Conservation (phyloP, 192 early-diverging fungal genomes). For the Ambispora gerdemannii region DNA sequence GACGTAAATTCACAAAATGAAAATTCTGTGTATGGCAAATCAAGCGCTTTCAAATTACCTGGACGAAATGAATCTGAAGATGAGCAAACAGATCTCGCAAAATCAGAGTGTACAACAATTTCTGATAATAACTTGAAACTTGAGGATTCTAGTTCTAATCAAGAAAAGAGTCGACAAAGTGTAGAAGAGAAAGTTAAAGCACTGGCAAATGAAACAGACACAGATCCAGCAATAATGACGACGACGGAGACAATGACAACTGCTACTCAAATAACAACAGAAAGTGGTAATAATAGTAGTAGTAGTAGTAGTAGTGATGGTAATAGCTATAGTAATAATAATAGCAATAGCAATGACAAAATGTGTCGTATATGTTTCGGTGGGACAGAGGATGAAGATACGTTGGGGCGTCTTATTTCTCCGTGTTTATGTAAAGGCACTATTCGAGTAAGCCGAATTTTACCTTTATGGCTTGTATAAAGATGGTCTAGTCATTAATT, state of each 20-base stretch:
- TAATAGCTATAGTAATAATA: too few relatives aligned
- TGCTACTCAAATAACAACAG: too few relatives aligned
- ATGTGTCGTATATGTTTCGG: constrained; percentile 54
- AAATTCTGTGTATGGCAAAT: neutral
- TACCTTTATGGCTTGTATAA: constrained; percentile 25
- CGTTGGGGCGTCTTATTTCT: constrained; percentile 48
- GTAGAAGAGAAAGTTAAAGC: neutral
- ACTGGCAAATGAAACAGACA: neutral
- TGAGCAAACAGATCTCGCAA: too few relatives aligned
- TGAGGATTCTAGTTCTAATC: neutral
- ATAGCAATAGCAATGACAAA: constrained; percentile 36
- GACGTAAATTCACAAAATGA: neutral
- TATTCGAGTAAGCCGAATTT: constrained; percentile 43
- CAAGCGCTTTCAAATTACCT: neutral
- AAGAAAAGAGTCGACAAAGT: neutral
- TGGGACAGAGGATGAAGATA: constrained; percentile 47
- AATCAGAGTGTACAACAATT: neutral
- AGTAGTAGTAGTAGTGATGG: too few relatives aligned
- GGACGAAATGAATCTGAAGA: neutral
- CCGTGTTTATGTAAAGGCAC: constrained; percentile 62
- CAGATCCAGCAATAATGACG: neutral
- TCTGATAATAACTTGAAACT: neutral
- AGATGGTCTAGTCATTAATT: neutral
- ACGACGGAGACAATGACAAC: too few relatives aligned
- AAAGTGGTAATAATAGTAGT: too few relatives aligned